These are phyloP conservation scores for Picea abies DNA, from an alignment of 83 land plant species.

Conservation along the genomic window DNA sequence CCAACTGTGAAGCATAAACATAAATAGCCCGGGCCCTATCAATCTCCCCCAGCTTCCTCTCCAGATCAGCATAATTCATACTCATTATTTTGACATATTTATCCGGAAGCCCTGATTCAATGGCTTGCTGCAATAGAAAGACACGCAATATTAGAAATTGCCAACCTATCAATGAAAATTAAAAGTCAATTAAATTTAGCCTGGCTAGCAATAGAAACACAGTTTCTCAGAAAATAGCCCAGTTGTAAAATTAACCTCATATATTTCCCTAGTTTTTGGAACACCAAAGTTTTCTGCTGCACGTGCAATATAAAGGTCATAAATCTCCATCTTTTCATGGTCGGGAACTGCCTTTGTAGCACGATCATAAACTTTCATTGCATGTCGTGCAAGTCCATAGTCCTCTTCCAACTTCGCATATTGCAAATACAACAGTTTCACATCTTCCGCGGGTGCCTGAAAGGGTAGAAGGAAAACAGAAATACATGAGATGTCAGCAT, in stretches of 20 bases:
- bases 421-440: conserved; percentile 84
- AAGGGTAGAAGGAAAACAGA: background rate
- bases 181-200: background rate
- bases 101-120: conserved; percentile 89
- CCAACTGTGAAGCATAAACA: conserved; percentile 74
- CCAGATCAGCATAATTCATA: conserved; percentile 92
- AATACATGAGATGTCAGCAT: background rate
- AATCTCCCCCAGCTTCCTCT: conserved; percentile 92
- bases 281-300: conserved; percentile 93
- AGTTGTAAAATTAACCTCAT: conserved; percentile 57
- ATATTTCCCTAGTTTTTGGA: conserved; percentile 86
- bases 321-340: conserved; percentile 83
- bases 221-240: background rate
- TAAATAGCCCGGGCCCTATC: conserved; percentile 90
- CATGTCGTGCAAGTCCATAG: conserved; percentile 89
- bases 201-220: background rate
- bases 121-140: conserved; percentile 63
- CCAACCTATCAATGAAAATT: background rate
- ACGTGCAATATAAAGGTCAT: conserved; percentile 94
- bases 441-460: conserved; percentile 91
- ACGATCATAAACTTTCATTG: conserved; percentile 89
- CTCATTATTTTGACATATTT: conserved; percentile 92
- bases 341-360: conserved; percentile 93
- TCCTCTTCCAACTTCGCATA: conserved; percentile 99
- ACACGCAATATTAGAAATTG: background rate